Base-by-base conservation (phyloP, 495 filamentous ascomycete genomes). In the Aspergillus homomorphus region DNA sequence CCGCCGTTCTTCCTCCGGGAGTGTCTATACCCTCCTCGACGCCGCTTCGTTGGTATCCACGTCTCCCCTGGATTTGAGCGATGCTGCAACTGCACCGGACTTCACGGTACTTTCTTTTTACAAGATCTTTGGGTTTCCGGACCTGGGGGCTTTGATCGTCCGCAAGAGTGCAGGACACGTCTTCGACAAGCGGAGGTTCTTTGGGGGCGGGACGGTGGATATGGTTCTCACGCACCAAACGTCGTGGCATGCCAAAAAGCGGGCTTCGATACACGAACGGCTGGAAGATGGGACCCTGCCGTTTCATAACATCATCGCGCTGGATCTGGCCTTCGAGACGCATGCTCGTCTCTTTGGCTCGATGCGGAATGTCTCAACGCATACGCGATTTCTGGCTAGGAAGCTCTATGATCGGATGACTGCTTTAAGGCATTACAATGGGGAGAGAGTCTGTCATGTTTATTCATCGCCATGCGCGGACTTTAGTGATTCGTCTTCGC, bases 61-160 rank as follows among this genome's bases (percentile, higher is more conserved):
- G 2, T 79, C 88, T 6, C 85, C 86, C 0, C 75, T 96, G 21
- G 85, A 96, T 67, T 68, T 98, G 21, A 80, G 84, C 52, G 69
- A 87, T 62, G 64, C 75, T 8, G 71, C 76, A 8, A 61, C 65
- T 1, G 87, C 89, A 1, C 91, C 93, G 0, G 93, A 98, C 64
- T 97, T 96, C 61, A 90, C 87, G 4, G 90, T 89, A 0, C 67
- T 97, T 21, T 96, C 91, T 75, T 91, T 98, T 64, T 95, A 96
- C 72, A 98, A 98, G 71, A 94, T 98, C 21, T 98, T 97, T 69
- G 93, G 93, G 4, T 96, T 96, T 64, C 93, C 93, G 0, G 90
- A 98, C 66, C 74, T 98, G 0, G 93, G 93, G 7, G 93, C 87
- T 4, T 75, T 98, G 68, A 88, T 98, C 53, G 87, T 97, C 9